Conservation (phyloP, 2,329 filamentous ascomycete genomes). For the Fusarium sp. region DNA sequence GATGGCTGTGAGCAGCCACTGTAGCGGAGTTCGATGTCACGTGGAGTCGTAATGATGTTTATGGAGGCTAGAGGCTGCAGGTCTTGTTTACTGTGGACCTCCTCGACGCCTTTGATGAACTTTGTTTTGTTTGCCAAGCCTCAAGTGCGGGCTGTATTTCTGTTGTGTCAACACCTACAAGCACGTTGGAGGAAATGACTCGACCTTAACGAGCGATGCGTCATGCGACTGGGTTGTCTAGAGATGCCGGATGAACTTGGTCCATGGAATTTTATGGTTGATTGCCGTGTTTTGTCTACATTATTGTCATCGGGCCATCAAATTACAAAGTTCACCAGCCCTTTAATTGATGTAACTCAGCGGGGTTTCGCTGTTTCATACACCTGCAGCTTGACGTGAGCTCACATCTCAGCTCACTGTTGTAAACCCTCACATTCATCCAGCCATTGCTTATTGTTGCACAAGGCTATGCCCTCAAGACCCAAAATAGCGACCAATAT, state of each 20-base stretch:
- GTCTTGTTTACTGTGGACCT: neutral
- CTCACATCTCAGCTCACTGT: neutral
- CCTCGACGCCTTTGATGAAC: neutral
- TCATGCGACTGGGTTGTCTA: neutral
- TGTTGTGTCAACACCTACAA: neutral
- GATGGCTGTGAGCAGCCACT: constrained; percentile 23
- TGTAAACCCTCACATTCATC: neutral
- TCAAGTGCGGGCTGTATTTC: neutral
- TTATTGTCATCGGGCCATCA: neutral
- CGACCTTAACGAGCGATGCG: neutral
- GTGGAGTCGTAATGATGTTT: accelerated
- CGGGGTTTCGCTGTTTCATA: constrained; percentile 7
- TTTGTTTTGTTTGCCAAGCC: neutral
- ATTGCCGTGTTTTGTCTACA: constrained; percentile 3
- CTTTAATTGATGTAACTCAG: neutral
- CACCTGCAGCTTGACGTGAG: neutral
- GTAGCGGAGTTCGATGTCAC: constrained; percentile 25
- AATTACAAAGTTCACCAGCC: neutral
- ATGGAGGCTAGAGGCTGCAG: accelerated
- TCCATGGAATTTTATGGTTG: neutral
- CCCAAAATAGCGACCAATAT: constrained; percentile 3
- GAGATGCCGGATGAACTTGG: neutral
- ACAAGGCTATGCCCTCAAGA: constrained; percentile 1
- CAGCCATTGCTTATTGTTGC: neutral
- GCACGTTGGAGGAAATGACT: neutral